phyloP scores from a whole-genome alignment of 352 stramenopile species.

The Globisporangium parvum region DNA sequence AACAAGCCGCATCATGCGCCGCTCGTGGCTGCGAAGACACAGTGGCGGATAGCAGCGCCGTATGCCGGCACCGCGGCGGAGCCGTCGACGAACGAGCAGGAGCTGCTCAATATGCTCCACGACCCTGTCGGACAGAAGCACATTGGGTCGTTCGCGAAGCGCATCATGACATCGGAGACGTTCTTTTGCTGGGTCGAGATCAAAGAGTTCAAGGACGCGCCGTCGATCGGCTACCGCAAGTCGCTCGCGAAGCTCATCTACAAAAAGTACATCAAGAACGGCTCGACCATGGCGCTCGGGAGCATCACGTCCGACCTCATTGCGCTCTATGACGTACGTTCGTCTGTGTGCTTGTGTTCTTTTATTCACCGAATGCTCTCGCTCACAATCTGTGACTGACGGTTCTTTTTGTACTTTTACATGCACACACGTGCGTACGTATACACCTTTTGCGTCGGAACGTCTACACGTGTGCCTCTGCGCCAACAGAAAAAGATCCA shows the following conservation, averaged over 20 bases:
- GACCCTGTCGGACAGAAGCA: slow-evolving; percentile 80
- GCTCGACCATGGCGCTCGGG: slow-evolving; percentile 64
- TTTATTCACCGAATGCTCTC: neutral
- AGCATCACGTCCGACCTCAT: slow-evolving; percentile 74
- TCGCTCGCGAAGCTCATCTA: slow-evolving; percentile 80
- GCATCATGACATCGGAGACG: slow-evolving; percentile 77
- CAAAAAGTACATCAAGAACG: slow-evolving; percentile 79
- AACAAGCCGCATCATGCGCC: slow-evolving; percentile 66
- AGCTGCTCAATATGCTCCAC: slow-evolving; percentile 62
- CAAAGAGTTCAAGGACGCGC: slow-evolving; percentile 72
- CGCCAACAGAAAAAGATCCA: slow-evolving; percentile 48
- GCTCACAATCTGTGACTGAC: too few relatives aligned
- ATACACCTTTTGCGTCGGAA: neutral
- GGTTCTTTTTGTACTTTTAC: neutral
- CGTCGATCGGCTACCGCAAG: slow-evolving; percentile 58
- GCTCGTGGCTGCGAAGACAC: slow-evolving; percentile 68
- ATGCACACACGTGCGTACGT: neutral
- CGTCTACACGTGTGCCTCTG: neutral
- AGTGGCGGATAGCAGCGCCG: slow-evolving; percentile 64
- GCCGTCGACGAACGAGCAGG: slow-evolving; percentile 56
- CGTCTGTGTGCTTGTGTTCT: neutral
- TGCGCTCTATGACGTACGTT: slow-evolving; percentile 54
- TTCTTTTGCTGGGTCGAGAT: slow-evolving; percentile 87
- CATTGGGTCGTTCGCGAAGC: slow-evolving; percentile 74
- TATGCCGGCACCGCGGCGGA: slow-evolving; percentile 38